phyloP scores from a whole-genome alignment of 2,329 filamentous ascomycete species.

The Leptographium wingfieldii region DNA sequence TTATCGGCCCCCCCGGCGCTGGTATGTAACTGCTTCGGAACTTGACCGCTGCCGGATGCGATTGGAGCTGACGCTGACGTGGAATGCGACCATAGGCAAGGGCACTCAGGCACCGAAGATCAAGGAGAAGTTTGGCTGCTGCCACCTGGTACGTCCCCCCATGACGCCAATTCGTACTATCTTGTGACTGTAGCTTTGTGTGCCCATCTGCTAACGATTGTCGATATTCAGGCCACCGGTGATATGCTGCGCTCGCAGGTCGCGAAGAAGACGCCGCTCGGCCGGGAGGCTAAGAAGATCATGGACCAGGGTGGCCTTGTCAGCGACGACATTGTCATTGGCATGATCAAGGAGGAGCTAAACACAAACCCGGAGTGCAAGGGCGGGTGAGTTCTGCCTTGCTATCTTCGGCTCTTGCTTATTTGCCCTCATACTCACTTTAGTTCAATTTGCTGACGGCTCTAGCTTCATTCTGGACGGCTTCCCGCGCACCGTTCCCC shows the following conservation, averaged over 20 bases:
- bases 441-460: not conserved
- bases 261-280: conserved; percentile 89
- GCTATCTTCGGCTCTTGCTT: not conserved
- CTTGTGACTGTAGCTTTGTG: conserved; percentile 18
- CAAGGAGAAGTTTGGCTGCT: conserved; percentile 96
- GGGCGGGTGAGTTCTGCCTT: conserved; percentile 56
- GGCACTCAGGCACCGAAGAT: conserved; percentile 96
- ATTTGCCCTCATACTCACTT: not conserved
- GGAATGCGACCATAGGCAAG: conserved; percentile 54
- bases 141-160: conserved; percentile 66
- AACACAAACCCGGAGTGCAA: conserved; percentile 90
- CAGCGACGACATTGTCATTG: conserved; percentile 97
- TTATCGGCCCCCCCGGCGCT: conserved; percentile 94
- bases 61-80: conserved; percentile 1
- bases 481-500: conserved; percentile 91
- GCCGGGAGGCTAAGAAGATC: conserved; percentile 98
- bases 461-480: conserved; percentile 96
- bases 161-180: conserved; percentile 17
- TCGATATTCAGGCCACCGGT: conserved; percentile 63
- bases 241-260: conserved; percentile 99
- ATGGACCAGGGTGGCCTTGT: conserved; percentile 98
- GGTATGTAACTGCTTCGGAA: conserved; percentile 45
- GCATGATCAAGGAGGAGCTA: conserved; percentile 98
- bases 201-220: not conserved
- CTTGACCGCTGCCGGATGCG: not conserved